Base-by-base conservation (phyloP, 768 basidiomycete genomes). In the Termitomyces sp. region DNA sequence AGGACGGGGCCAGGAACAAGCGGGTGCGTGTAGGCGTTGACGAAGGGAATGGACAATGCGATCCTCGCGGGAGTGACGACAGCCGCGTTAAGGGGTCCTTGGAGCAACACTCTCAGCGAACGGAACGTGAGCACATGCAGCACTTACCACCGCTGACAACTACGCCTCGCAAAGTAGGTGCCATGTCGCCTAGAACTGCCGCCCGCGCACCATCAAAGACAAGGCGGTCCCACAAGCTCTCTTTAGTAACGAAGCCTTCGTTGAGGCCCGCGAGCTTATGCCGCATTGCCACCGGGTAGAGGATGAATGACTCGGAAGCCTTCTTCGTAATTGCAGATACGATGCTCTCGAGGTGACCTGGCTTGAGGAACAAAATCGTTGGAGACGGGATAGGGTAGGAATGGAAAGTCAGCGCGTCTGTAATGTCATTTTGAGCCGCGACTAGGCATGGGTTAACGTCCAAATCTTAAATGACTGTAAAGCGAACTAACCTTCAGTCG, bases 171-270 rank as follows among this genome's bases (percentile, higher is more conserved):
- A 94, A 61, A 24, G 83, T 81, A 1, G 79, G 75, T 3, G 85
- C 84, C 52, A 80, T 78, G 14, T 83, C 79, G 57, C 88, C 84
- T 58, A 90, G 66, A 30, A 84, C 77, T 61, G 74, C 68, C 40
- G 76, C 77, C 24, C 94, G 79, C 12, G 91, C 87, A 12, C 72
- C 70, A 56, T 86, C 85, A 68, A 92, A 90, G 30, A 92, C 81
- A 12, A 87, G 72, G 53, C 86, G 80, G 68, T 97, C 94, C 88
- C 91, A 93, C n/a, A 92, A 68, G 58, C 88, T 88, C 58, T 88
- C 85, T 66, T 87, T 87, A 16, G 82, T 86, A 42, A 93, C 61
- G 62, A 86, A 90, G 5, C 94, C 94, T 57, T 91, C 88, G 0
- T 71, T 66, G 4, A 94, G 70, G 3, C 78, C 81, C 0, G 86